Conservation (phyloP, 441 rosid genomes). For the Bocquillonia castaneifolia region DNA sequence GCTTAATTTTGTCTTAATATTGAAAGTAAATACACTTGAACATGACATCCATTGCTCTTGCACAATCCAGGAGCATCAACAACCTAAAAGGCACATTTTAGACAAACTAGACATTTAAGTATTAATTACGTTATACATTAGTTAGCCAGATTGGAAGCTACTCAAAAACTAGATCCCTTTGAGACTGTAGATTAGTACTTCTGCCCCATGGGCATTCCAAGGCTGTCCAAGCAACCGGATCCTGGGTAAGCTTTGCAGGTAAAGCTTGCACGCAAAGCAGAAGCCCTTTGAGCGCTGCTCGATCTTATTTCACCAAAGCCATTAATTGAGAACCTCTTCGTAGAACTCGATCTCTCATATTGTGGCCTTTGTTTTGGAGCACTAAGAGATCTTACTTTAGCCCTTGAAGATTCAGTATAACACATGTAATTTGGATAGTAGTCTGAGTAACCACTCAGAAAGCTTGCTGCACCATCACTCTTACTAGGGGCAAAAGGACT, state of each 20-base stretch:
- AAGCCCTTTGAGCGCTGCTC: slow-evolving; percentile 35
- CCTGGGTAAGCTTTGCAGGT: slow-evolving; percentile 86
- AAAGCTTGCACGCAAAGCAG: slow-evolving; percentile 52
- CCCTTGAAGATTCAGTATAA: slow-evolving; percentile 78
- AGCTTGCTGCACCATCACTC: slow-evolving; percentile 59
- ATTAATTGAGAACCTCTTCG: slow-evolving; percentile 49
- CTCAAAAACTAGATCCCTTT: slow-evolving; percentile 2
- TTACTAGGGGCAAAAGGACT: slow-evolving; percentile 63
- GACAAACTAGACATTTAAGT: not conserved
- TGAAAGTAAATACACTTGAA: not conserved
- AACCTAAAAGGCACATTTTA: not conserved
- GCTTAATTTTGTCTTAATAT: not conserved
- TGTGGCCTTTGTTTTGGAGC: slow-evolving; percentile 81
- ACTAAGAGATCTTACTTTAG: slow-evolving; percentile 67
- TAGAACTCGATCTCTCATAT: slow-evolving; percentile 57
- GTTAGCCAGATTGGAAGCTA: slow-evolving; percentile 21
- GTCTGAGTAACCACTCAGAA: slow-evolving; percentile 44
- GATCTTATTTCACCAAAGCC: slow-evolving; percentile 46
- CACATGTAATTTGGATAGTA: slow-evolving; percentile 90
- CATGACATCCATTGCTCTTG: not conserved
- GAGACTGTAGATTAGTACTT: slow-evolving; percentile 31
- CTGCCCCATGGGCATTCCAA: slow-evolving; percentile 72
- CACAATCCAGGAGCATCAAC: not conserved
- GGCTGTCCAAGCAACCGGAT: slow-evolving; percentile 79
- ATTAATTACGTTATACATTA: slow-evolving; percentile 3